Conservation (phyloP, 768 basidiomycete species). For the Boletales sp. region DNA sequence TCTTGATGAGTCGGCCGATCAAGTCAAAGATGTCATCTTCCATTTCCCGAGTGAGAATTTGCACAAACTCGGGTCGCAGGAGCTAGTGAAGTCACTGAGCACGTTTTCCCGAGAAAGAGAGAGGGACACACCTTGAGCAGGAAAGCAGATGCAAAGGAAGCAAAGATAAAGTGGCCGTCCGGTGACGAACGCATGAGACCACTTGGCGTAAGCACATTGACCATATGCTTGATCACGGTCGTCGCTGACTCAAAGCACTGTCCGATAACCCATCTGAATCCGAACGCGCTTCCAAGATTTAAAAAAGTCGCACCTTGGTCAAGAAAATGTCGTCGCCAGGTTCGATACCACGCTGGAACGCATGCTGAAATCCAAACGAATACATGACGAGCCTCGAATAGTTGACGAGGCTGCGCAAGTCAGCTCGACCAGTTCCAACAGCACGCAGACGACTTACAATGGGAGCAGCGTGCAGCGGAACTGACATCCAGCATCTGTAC, state of each 20-base stretch:
- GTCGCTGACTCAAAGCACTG: constrained; percentile 70
- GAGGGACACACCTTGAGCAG: constrained; percentile 59
- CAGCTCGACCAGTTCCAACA: constrained; percentile 6
- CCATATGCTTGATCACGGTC: constrained; percentile 59
- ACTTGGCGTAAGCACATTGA: constrained; percentile 61
- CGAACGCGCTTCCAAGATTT: neutral
- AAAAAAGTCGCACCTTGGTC: constrained; percentile 44
- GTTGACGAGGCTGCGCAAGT: constrained; percentile 52
- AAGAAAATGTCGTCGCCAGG: constrained; percentile 63
- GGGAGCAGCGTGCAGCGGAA: constrained; percentile 69
- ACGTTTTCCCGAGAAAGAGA: neutral
- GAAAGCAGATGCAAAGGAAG: constrained; percentile 80
- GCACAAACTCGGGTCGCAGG: constrained; percentile 70
- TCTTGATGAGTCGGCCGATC: constrained; percentile 70
- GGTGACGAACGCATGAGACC: constrained; percentile 79
- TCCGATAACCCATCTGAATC: neutral
- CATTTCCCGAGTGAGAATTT: constrained; percentile 51
- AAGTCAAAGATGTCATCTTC: constrained; percentile 70
- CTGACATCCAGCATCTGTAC: constrained; percentile 50
- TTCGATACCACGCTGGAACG: constrained; percentile 67
- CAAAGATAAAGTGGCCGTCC: constrained; percentile 78
- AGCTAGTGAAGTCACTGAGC: constrained; percentile 38
- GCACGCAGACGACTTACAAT: constrained; percentile 52
- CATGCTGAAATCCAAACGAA: constrained; percentile 84
- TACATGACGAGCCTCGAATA: constrained; percentile 84